Evolutionary conservation across 2,329 filamentous ascomycete species (phyloP).

Genomic region (Cladosporium sp.): DNA sequence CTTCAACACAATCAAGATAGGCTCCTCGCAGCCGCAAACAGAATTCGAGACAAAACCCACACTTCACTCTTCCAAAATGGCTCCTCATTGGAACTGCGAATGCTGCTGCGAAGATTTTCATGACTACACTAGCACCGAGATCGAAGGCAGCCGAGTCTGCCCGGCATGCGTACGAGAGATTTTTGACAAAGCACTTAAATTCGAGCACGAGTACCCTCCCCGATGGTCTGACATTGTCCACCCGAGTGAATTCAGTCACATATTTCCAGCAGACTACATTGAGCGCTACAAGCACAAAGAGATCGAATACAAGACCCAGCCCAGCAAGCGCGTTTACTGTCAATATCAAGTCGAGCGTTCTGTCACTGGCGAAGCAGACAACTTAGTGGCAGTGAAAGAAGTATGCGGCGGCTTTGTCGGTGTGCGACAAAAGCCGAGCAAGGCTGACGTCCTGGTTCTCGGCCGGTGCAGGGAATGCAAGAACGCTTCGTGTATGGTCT

Average conservation of each 20-base stretch:
- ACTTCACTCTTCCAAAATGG: background rate
- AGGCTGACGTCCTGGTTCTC: background rate
- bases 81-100: background rate
- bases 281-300: background rate
- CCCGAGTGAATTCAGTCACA: slow-evolving; percentile 4
- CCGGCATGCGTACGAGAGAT: background rate
- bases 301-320: background rate
- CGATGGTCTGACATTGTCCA: background rate
- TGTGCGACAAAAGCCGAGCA: background rate
- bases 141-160: background rate
- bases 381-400: background rate
- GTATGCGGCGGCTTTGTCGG: background rate
- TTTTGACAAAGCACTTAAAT: slow-evolving; percentile 6
- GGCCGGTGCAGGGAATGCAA: background rate
- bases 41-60: background rate
- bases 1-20: no score
- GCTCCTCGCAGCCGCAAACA: background rate
- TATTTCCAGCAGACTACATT: background rate
- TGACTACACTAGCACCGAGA: slow-evolving; percentile 4
- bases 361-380: background rate
- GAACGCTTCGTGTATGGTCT: background rate
- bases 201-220: slow-evolving; percentile 7
- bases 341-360: background rate
- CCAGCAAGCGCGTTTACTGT: background rate
- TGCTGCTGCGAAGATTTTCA: background rate